Evolutionary conservation across 495 filamentous ascomycete species (phyloP), one percentile per base, ranked within the genome.

Genomic region (Podospora pseudopauciseta): DNA sequence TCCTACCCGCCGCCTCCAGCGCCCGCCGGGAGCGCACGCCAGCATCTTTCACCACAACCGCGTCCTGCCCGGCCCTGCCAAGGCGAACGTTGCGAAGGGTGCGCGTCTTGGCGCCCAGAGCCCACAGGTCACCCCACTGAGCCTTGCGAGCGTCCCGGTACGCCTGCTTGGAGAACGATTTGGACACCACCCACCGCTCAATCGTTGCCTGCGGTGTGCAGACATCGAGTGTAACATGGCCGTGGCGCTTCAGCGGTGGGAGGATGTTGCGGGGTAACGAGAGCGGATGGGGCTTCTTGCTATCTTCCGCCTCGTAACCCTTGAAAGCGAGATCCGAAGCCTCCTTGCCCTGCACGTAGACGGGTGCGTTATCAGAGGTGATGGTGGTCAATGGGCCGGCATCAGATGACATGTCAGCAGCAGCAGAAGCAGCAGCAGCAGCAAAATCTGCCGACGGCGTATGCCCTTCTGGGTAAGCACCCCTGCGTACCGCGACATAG

Each of bases 131-230:
- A 57, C 96, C 95, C 95, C 95, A 98, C 53, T 77, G 77, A 0
- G 90, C 85, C 77, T 99, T 99, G 67, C 94, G 88, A 30, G 96
- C 96, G 74, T 99, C 96, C 58, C 89, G 90, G 80, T 91, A 98
- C 3, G 92, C 92, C 70, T 89, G 85, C 66, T 86, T 89, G 69
- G 90, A 89, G 78, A 88, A 96, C 54, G 89, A 92, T 65, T 87
- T 88, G 1, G 95, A 91, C 0, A 99, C 88, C 0, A 89, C 92
- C 95, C 95, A 99, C 56, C 95, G 92, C 79, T 99, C 95, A n/a
- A 98, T 87, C 44, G 83, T 86, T 23, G 90, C 96, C 1, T 83
- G 80, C 0, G 96, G 92, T 0, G 96, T 98, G 82, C 95, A 99
- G 9, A 97, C 71, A 75, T 99, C 96, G 4, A 98, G 80, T 49